These are phyloP conservation scores for Ogataea neopini DNA, from an alignment of 805 yeast species.

Conservation along the genomic window DNA sequence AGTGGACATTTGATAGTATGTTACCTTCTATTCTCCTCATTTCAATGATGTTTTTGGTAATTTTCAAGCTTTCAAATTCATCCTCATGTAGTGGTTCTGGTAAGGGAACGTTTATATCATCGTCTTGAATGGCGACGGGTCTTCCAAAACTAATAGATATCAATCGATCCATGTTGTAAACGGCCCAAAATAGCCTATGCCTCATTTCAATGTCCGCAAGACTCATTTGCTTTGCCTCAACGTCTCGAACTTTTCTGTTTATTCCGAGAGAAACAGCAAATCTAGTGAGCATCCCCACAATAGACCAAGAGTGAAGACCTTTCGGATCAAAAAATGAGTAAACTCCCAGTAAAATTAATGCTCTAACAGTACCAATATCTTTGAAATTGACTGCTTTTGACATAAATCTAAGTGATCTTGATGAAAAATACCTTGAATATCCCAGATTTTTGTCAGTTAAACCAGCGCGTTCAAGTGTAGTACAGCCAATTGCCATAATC, in stretches of 20 bases:
- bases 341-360: constrained; percentile 46
- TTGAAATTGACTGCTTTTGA: constrained; percentile 40
- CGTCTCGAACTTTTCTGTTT: constrained; percentile 39
- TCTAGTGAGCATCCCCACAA: constrained; percentile 49
- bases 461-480: constrained; percentile 46
- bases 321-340: constrained; percentile 52
- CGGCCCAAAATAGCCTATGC: constrained; percentile 38
- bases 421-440: constrained; percentile 42
- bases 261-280: constrained; percentile 47
- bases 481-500: constrained; percentile 57
- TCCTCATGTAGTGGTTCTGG: constrained; percentile 40
- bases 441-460: constrained; percentile 38
- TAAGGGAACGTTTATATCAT: constrained; percentile 31
- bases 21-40: constrained; percentile 49
- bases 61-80: constrained; percentile 41
- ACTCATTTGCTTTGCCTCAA: constrained; percentile 32
- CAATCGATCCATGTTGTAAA: constrained; percentile 30
- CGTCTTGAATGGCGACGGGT: constrained; percentile 31
- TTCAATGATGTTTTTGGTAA: constrained; percentile 43
- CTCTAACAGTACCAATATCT: constrained; percentile 42
- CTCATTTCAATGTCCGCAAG: constrained; percentile 43
- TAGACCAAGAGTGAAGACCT: constrained; percentile 53
- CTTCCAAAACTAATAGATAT: constrained; percentile 30
- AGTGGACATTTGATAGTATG: constrained; percentile 47
- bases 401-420: constrained; percentile 43